Evolutionary conservation across 2,329 filamentous ascomycete species (phyloP).

Genomic region (Ascochyta clinopodiicola): DNA sequence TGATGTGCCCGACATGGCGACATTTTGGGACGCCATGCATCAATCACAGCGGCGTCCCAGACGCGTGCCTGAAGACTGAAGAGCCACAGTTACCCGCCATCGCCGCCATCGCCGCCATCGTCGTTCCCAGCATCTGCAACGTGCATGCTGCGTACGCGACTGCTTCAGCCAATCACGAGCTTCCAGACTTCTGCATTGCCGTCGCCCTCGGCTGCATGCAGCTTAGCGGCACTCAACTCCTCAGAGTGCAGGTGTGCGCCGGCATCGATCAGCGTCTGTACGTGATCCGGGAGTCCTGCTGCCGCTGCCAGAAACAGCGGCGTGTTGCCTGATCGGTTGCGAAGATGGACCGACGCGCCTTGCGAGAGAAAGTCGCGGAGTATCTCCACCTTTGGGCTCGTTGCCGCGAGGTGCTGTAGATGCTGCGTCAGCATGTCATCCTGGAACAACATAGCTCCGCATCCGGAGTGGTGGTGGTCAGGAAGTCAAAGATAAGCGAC

Average conservation of each 20-base stretch:
- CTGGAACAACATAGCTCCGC: conserved; percentile 35
- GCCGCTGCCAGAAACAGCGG: conserved; percentile 66
- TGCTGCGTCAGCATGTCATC: conserved; percentile 24
- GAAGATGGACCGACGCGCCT: conserved; percentile 65
- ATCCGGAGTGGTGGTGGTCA: conserved; percentile 14
- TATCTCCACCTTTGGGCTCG: conserved; percentile 61
- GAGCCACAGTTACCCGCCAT: conserved; percentile 35
- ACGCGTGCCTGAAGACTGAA: conserved; percentile 9
- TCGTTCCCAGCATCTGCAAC: conserved; percentile 25
- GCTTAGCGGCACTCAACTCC: conserved; percentile 60
- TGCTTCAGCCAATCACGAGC: conserved; percentile 41
- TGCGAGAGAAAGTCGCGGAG: conserved; percentile 62
- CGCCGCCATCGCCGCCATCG: background rate
- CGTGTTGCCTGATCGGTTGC: conserved; percentile 64
- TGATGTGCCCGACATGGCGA: conserved; percentile 34
- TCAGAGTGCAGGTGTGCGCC: conserved; percentile 67
- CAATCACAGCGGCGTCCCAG: conserved; percentile 24
- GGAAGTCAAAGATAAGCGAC: conserved; percentile 40
- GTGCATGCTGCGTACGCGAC: conserved; percentile 4
- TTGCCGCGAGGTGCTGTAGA: conserved; percentile 63
- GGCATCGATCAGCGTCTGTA: conserved; percentile 60
- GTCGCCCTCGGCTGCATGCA: conserved; percentile 48
- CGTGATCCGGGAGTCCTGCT: conserved; percentile 62
- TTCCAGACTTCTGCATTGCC: conserved; percentile 43
- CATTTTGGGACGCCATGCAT: conserved; percentile 28